Conservation (phyloP, 2,329 filamentous ascomycete species). For the Fusarium redolens region DNA sequence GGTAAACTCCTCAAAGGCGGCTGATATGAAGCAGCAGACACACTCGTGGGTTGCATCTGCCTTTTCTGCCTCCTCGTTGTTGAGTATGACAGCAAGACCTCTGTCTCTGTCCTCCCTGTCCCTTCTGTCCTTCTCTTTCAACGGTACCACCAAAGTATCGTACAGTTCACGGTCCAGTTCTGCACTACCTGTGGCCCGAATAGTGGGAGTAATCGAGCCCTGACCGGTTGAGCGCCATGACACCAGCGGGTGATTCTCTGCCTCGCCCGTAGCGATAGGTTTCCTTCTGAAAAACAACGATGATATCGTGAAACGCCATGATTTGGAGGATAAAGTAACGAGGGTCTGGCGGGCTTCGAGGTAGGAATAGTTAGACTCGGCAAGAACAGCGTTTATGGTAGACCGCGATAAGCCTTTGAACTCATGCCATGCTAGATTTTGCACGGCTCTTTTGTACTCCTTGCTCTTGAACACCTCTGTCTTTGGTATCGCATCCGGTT, state of each 20-base stretch:
- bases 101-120: conserved; percentile 64
- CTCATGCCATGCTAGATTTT: conserved; percentile 75
- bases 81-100: conserved; percentile 63
- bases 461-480: conserved; percentile 75
- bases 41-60: conserved; percentile 73
- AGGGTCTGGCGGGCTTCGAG: conserved; percentile 77
- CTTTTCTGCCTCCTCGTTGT: conserved; percentile 69
- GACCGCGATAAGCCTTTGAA: conserved; percentile 80
- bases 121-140: conserved; percentile 57
- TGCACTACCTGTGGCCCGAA: conserved; percentile 73
- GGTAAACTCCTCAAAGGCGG: conserved; percentile 78
- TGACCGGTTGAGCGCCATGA: conserved; percentile 68
- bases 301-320: conserved; percentile 81
- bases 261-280: conserved; percentile 62
- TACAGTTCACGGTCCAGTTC: conserved; percentile 74
- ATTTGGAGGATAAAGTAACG: conserved; percentile 74
- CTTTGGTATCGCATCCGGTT: conserved; percentile 58
- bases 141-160: conserved; percentile 64
- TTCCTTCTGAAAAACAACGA: conserved; percentile 77
- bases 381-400: conserved; percentile 81
- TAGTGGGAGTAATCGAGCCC: conserved; percentile 67
- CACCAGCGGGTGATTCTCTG: conserved; percentile 71
- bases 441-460: conserved; percentile 76
- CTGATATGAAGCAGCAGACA: conserved; percentile 79
- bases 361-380: conserved; percentile 84